Base-by-base conservation (phyloP, 2,329 filamentous ascomycete species). In the Talaromyces sp. region DNA sequence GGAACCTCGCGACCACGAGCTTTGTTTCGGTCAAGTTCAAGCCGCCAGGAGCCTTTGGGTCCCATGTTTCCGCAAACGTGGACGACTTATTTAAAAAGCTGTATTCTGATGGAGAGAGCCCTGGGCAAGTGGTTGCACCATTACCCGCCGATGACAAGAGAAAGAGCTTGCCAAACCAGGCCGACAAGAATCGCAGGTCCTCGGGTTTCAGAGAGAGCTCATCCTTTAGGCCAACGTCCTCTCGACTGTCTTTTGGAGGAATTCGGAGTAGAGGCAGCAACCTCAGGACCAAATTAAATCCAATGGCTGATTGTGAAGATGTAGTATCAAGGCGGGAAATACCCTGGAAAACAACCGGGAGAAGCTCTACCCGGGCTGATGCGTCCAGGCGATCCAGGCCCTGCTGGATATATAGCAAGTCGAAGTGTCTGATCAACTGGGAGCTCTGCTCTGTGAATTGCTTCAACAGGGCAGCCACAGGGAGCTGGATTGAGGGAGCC, bases 391-490 rank as follows among this genome's bases (percentile, higher is more conserved):
- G 81, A 56, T 82, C 82, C 51, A 90, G 80, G 43, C 93, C 95
- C 71, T 96, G 91, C 69, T 96, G 90, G 41, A 97, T 89, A 71
- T 96, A 96, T 19, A 89, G 82, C 46, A 98, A 79, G 75, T 98
- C 93, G 67, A 97, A 89, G 71, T 96, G 90, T 64, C 91, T 88
- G 65, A 99, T 86, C 41, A 97, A 81, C 0, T 87, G 80, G 13
- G 87, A 88, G 43, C 86, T 81, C 41, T 85, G 86, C 24, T 90
- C 85, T 74, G 96, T 96, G 81, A 96, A 97, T 73, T 98, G 95
- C 67, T 92, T 88, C 58, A 98, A 75, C 19, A 99, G 81, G 17
- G 87, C 86, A n/a, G 86, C 84, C 13, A 98, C 92, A 0, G 95
- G 95, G 6, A 99, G 80, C 58, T 93, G 82, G 64, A 97, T 86